phyloP scores from a whole-genome alignment of 1,139 yeast genomes.

The Blastobotrys niveus region DNA sequence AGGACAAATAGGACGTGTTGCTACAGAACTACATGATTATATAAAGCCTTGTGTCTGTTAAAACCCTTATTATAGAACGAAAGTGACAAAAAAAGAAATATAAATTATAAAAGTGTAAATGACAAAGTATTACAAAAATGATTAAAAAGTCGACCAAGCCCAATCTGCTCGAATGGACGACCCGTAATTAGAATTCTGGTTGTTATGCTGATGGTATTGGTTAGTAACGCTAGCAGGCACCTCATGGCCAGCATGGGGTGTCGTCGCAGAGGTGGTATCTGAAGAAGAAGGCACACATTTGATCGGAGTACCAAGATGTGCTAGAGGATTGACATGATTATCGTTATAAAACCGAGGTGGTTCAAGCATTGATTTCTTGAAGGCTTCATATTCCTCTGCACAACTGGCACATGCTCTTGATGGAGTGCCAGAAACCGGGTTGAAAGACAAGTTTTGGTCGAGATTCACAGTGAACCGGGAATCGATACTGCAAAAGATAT shows the following conservation, averaged over 20 bases:
- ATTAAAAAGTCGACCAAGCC: constrained; percentile 41
- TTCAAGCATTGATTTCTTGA: constrained; percentile 4
- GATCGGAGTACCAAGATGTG: constrained; percentile 5
- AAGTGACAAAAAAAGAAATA: neutral
- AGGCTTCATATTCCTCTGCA: constrained; percentile 46
- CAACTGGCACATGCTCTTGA: constrained; percentile 78
- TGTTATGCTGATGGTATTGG: constrained; percentile 1
- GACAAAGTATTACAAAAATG: neutral
- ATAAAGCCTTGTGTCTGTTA: neutral
- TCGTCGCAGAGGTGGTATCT: neutral
- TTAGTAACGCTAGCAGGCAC: neutral
- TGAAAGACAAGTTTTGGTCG: constrained; percentile 69
- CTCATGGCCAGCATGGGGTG: constrained; percentile 11
- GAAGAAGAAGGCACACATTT: constrained; percentile 5
- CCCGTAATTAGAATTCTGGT: constrained; percentile 1
- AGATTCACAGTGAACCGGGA: constrained; percentile 45
- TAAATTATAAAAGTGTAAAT: neutral
- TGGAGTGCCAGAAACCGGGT: constrained; percentile 58
- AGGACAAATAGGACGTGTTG: constrained; percentile 64
- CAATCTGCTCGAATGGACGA: constrained; percentile 31
- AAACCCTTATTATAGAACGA: neutral
- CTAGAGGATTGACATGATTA: neutral
- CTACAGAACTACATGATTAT: constrained; percentile 6
- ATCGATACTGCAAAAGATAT: constrained; percentile 73
- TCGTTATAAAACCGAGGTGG: neutral